phyloP scores from a whole-genome alignment of 345 rosid genomes.

The Aquilaria yunnanensis region DNA sequence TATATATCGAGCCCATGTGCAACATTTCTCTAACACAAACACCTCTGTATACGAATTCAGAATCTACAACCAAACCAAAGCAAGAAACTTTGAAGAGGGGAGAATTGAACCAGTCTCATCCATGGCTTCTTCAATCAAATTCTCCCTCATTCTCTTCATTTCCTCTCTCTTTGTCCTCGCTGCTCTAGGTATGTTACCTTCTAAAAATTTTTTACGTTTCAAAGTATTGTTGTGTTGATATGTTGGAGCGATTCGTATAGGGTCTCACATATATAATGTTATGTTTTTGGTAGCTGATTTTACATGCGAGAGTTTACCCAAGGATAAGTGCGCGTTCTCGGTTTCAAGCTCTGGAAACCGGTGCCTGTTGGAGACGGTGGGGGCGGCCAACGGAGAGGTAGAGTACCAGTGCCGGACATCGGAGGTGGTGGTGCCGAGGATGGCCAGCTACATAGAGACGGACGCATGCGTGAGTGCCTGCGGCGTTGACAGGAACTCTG shows the following conservation, averaged over 20 bases:
- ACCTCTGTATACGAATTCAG: too few species aligned
- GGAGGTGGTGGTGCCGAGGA: constrained; percentile 65
- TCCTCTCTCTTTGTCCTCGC: constrained; percentile 59
- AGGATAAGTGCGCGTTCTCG: constrained; percentile 62
- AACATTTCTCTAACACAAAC: too few species aligned
- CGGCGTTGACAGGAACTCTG: constrained; percentile 71
- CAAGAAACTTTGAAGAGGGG: too few species aligned
- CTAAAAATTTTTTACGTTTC: not conserved
- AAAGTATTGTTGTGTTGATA: too few species aligned
- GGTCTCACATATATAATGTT: too few species aligned
- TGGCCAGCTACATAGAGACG: constrained; percentile 63
- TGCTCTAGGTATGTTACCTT: constrained; percentile 41
- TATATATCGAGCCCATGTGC: constrained; percentile 4
- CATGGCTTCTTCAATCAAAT: constrained; percentile 22
- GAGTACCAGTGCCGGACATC: constrained; percentile 83
- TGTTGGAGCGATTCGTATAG: too few species aligned
- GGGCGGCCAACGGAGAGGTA: constrained; percentile 24
- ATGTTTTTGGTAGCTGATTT: constrained; percentile 36
- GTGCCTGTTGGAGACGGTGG: constrained; percentile 63
- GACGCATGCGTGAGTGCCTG: constrained; percentile 71
- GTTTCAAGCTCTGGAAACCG: constrained; percentile 74
- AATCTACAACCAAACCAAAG: too few species aligned
- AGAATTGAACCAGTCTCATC: too few species aligned
- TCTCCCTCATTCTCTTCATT: constrained; percentile 40
- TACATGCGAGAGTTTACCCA: constrained; percentile 64